phyloP scores from a whole-genome alignment of 371 early-diverging fungal genomes.

The Mucor saturninus region DNA sequence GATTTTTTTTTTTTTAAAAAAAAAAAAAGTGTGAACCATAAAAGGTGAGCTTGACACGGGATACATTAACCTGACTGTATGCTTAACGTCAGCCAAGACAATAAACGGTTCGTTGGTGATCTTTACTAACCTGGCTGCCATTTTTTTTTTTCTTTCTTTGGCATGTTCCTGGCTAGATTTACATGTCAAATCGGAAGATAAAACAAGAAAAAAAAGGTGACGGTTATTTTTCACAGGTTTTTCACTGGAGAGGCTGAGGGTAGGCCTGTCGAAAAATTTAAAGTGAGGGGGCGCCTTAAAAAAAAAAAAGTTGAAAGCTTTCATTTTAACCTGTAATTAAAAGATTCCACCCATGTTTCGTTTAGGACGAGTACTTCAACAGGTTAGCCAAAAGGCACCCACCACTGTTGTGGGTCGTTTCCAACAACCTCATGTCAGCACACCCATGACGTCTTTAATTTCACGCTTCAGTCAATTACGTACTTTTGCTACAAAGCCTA shows the following conservation, averaged over 20 bases:
- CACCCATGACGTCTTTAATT: conserved; percentile 10
- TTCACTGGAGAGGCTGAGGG: neutral
- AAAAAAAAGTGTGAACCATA: too few relatives aligned
- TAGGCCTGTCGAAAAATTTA: conserved; percentile 7
- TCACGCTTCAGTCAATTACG: conserved; percentile 28
- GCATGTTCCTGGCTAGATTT: too few relatives aligned
- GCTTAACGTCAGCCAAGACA: too few relatives aligned
- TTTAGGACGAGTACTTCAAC: conserved; percentile 28
- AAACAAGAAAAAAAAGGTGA: neutral
- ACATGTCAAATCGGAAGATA: neutral
- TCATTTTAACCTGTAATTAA: neutral
- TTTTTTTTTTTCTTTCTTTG: too few relatives aligned
- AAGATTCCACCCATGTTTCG: conserved; percentile 19
- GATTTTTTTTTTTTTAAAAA: too few relatives aligned
- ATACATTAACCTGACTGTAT: too few relatives aligned
- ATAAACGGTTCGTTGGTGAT: too few relatives aligned
- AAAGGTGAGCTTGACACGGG: too few relatives aligned
- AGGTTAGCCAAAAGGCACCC: conserved; percentile 19
- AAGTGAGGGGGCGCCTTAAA: neutral
- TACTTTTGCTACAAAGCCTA: conserved; percentile 13
- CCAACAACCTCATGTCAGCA: conserved; percentile 10
- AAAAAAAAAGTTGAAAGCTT: neutral
- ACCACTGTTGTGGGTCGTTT: conserved; percentile 10
- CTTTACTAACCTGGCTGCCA: too few relatives aligned
- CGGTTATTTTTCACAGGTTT: neutral